Percentiles rank a stretch among this genome's conserved stretches.
Conservation (phyloP, 2,329 filamentous ascomycete genomes). For the Talaromyces verruculosus region DNA sequence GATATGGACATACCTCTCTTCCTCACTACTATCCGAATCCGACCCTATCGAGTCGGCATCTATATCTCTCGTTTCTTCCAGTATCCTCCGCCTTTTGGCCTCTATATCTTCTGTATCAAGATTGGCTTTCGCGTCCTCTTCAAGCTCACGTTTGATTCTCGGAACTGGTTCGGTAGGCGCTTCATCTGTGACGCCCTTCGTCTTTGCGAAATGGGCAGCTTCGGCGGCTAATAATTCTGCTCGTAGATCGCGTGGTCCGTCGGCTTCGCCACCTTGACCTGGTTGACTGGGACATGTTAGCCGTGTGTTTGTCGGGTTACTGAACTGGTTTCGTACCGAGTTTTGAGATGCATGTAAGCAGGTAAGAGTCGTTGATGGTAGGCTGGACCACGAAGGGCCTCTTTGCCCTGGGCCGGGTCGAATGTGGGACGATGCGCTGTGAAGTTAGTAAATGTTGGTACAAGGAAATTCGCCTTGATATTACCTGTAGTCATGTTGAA, state of each 20-base stretch:
- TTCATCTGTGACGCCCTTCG: slow-evolving; percentile 61
- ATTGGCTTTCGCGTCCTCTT: slow-evolving; percentile 45
- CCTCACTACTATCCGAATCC: slow-evolving; percentile 59
- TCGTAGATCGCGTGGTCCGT: slow-evolving; percentile 74
- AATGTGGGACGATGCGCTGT: slow-evolving; percentile 83
- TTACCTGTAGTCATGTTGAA: slow-evolving; percentile 46
- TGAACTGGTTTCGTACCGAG: slow-evolving; percentile 55
- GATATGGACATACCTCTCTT: slow-evolving; percentile 53
- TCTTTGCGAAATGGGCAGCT: slow-evolving; percentile 81
- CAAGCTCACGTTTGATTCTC: slow-evolving; percentile 64
- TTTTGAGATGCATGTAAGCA: slow-evolving; percentile 90
- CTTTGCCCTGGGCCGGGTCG: slow-evolving; percentile 92
- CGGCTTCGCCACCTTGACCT: slow-evolving; percentile 84
- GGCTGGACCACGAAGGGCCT: slow-evolving; percentile 85
- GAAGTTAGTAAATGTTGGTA: slow-evolving; percentile 28
- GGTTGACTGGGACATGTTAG: slow-evolving; percentile 57
- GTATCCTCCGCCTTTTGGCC: slow-evolving; percentile 78
- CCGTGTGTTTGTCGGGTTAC: neutral
- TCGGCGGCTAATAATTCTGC: slow-evolving; percentile 89
- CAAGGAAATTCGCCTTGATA: neutral
- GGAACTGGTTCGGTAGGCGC: slow-evolving; percentile 37
- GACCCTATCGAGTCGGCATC: slow-evolving; percentile 75
- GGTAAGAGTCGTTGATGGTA: slow-evolving; percentile 96
- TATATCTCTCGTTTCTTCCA: slow-evolving; percentile 84
- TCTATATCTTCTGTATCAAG: slow-evolving; percentile 66